Evolutionary conservation across 345 rosid genomes (phyloP), one percentile per base, ranked within the genome.

Genomic region (Nephelium lappaceum): DNA sequence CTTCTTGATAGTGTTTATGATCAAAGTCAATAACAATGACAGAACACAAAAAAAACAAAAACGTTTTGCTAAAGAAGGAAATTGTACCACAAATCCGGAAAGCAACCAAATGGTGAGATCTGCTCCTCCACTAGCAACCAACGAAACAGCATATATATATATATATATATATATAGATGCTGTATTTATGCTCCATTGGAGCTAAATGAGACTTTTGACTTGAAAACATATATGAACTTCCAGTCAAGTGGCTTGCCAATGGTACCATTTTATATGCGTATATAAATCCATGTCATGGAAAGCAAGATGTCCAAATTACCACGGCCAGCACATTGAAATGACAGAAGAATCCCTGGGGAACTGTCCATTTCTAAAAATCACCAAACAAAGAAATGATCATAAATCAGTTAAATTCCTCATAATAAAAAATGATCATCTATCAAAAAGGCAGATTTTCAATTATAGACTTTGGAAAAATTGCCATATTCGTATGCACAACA

Each of bases 61-160:
- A n/a, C 25, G 31, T 5, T 71, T 23, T 9, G 42, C 25, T 6
- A 43, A 72, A 12, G 25, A 45, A 2, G 25, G 60, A 2, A 41
- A 1, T 5, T 11, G 2, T 89, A 89, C 98, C 95, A 89, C 97
- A 69, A 90, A 93, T 39, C 78, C 74, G 51, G 87, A 67, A 65
- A 92, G 91, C 67, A 93, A 69, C 94, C 97, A 92, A 21, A 89
- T 81, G 42, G 88, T 86, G 70, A 92, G 57, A 71, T 95, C 91
- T 19, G 83, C 64, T 53, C 96, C 95, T 78, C 97, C 97, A 86
- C 93, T 92, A 1, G 94, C 91, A 79, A 91, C 82, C 84, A 91
- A 18, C 19, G 93, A 24, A 25, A 94, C 97, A 41, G 64, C 74
- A 71, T 93, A 92, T 63, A 95, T 83, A 39, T 89, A 65, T 93